phyloP scores from a whole-genome alignment of 345 rosid species.

The Litchi chinensis region DNA sequence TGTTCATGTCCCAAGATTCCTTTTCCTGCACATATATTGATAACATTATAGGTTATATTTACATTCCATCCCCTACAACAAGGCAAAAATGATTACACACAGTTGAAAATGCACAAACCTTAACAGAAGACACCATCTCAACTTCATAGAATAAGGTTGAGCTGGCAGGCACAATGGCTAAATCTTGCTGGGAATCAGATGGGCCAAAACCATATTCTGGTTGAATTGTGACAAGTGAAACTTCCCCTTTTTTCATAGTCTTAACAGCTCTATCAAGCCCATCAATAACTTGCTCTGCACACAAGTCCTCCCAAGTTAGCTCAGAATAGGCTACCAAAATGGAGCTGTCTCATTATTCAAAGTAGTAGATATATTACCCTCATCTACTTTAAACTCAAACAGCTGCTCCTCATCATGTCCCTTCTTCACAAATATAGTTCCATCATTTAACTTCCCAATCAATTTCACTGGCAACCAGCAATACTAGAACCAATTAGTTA shows the following conservation, averaged over 20 bases:
- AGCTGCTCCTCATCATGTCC: conserved; percentile 65
- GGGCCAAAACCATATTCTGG: conserved; percentile 88
- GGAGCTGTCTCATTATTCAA: no score
- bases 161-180: conserved; percentile 71
- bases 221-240: conserved; percentile 59
- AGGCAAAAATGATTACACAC: no score
- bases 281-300: conserved; percentile 76
- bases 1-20: conserved; percentile 96
- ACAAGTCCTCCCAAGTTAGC: neutral
- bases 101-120: conserved; percentile 43
- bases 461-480: conserved; percentile 62
- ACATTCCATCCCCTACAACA: no score
- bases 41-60: neutral
- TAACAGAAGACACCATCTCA: conserved; percentile 68
- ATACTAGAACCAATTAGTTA: conserved; percentile 6
- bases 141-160: conserved; percentile 72
- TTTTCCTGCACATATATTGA: conserved; percentile 51
- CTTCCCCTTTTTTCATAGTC: conserved; percentile 92
- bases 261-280: conserved; percentile 86
- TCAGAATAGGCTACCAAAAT: neutral
- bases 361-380: conserved; percentile 41
- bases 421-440: conserved; percentile 72
- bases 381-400: conserved; percentile 82
- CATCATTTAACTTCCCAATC: conserved; percentile 77
- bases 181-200: conserved; percentile 62